Evolutionary conservation across 2,329 filamentous ascomycete species (phyloP).

Genomic region (Didymella glomerata): DNA sequence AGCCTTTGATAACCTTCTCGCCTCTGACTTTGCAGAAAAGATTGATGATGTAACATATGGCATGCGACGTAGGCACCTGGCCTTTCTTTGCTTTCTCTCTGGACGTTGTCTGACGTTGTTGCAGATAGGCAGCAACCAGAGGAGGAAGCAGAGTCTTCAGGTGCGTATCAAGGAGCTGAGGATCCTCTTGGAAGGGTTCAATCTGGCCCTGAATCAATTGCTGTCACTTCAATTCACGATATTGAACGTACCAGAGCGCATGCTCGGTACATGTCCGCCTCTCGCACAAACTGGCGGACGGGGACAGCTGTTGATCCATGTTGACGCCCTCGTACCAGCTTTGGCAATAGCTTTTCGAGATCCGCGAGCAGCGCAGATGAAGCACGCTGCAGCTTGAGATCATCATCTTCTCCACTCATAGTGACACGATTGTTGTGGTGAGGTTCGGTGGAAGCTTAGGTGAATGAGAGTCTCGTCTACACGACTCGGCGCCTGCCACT

Average conservation of each 20-base stretch:
- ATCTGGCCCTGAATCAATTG: constrained; percentile 56
- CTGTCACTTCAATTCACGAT: background rate
- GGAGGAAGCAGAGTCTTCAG: constrained; percentile 77
- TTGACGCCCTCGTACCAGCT: constrained; percentile 50
- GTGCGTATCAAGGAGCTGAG: constrained; percentile 88
- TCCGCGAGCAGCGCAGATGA: constrained; percentile 48
- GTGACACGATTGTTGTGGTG: constrained; percentile 30
- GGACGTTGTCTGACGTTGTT: constrained; percentile 61
- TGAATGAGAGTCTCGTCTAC: constrained; percentile 22
- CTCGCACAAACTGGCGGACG: constrained; percentile 51
- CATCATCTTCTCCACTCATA: constrained; percentile 55
- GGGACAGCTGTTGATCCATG: constrained; percentile 29
- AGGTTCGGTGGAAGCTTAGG: constrained; percentile 9
- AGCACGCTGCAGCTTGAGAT: constrained; percentile 56
- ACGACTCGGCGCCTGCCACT: constrained; percentile 40
- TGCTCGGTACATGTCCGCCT: constrained; percentile 52
- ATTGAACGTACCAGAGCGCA: constrained; percentile 41
- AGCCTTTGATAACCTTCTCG: constrained; percentile 89
- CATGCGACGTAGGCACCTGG: constrained; percentile 53
- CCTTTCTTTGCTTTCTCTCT: constrained; percentile 31
- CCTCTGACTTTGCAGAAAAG: constrained; percentile 94
- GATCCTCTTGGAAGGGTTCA: constrained; percentile 93
- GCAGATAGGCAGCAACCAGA: constrained; percentile 78
- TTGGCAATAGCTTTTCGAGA: constrained; percentile 44
- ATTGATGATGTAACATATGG: constrained; percentile 83